Evolutionary conservation across 225 moss, liverwort and hornwort species (phyloP).

Genomic region (Polytrichum commune): DNA sequence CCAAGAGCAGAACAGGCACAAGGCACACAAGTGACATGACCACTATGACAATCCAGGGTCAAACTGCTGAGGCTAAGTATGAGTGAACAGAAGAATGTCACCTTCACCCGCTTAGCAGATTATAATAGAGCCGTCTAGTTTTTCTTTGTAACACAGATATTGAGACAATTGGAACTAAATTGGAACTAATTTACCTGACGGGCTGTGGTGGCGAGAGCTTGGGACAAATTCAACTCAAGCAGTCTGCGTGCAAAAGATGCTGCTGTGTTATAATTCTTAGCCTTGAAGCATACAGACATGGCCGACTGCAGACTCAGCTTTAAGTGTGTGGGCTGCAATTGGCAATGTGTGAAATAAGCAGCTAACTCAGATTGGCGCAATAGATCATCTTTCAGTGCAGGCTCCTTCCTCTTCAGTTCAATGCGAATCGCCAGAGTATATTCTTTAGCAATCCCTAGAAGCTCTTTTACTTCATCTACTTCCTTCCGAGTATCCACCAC

Average conservation of each 20-base stretch:
- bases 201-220: slow-evolving; percentile 58
- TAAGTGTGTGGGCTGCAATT: slow-evolving; percentile 83
- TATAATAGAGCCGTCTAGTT: too few relatives aligned
- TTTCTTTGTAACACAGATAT: too few relatives aligned
- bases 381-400: slow-evolving; percentile 67
- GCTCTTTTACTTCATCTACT: slow-evolving; percentile 96
- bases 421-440: slow-evolving; percentile 81
- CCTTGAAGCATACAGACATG: slow-evolving; percentile 75
- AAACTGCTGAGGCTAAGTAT: too few relatives aligned
- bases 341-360: slow-evolving; percentile 93
- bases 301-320: slow-evolving; percentile 84
- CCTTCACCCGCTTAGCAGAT: too few relatives aligned
- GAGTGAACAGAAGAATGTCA: too few relatives aligned
- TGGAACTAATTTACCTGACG: slow-evolving; percentile 50
- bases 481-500: slow-evolving; percentile 88
- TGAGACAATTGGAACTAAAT: neutral
- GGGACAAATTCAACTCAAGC: slow-evolving; percentile 68
- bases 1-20: too few relatives aligned
- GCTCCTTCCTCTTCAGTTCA: slow-evolving; percentile 84
- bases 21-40: too few relatives aligned
- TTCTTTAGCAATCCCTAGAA: slow-evolving; percentile 86
- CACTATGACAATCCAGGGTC: too few relatives aligned
- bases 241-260: slow-evolving; percentile 77
- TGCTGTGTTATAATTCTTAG: slow-evolving; percentile 81
- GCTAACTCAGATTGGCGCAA: slow-evolving; percentile 83